phyloP scores from a whole-genome alignment of 1,284 basidiomycete genomes.

The Ustilago lituana region DNA sequence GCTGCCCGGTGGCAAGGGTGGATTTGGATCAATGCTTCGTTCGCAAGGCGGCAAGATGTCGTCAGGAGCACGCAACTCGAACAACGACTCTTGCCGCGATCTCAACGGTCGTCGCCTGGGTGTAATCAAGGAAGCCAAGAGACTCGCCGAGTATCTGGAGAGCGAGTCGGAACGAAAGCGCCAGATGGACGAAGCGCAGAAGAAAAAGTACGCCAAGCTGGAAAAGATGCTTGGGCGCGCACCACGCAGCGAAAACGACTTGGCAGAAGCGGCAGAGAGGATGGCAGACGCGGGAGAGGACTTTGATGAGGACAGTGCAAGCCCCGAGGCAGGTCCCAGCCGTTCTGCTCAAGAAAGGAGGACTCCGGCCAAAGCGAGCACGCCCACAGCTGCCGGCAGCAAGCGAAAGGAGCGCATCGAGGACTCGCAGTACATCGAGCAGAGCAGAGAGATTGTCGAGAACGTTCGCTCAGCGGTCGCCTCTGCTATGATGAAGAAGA shows the following conservation, averaged over 20 bases:
- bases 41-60: constrained; percentile 98
- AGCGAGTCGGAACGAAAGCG: constrained; percentile 82
- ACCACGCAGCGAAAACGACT: constrained; percentile 59
- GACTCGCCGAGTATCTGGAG: constrained; percentile 88
- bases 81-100: constrained; percentile 94
- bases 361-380: no score
- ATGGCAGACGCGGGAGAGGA: constrained; percentile 60
- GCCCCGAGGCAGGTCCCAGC: constrained; percentile 23
- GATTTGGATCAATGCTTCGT: constrained; percentile 93
- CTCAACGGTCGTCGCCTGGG: constrained; percentile 87
- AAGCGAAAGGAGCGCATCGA: constrained; percentile 83
- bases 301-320: constrained; percentile 45
- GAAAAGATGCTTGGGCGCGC: constrained; percentile 70
- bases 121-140: constrained; percentile 95
- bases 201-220: constrained; percentile 84
- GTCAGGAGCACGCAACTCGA: constrained; percentile 71
- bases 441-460: constrained; percentile 90
- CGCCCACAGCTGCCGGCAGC: constrained; percentile 72
- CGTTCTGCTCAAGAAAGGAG: not conserved
- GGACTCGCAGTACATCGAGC: constrained; percentile 89
- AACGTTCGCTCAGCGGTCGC: constrained; percentile 90
- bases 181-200: constrained; percentile 73
- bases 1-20: constrained; percentile 88
- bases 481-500: constrained; percentile 54
- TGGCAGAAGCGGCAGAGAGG: constrained; percentile 64